These are phyloP conservation scores for Biscogniauxia marginata DNA, from an alignment of 2,329 filamentous ascomycete species.

Conservation along the genomic window DNA sequence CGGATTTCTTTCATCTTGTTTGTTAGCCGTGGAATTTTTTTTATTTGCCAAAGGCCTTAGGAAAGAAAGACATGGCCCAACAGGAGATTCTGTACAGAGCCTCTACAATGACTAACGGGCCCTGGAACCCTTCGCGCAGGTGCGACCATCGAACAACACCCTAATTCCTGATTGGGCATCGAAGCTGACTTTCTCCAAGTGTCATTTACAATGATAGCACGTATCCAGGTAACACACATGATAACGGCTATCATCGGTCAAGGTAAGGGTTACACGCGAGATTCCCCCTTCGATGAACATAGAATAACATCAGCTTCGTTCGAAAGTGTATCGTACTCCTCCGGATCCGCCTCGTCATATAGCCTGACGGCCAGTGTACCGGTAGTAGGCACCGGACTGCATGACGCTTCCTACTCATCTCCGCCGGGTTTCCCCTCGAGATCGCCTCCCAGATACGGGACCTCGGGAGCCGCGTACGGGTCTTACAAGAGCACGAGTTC, in stretches of 20 bases:
- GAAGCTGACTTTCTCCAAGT: slow-evolving; percentile 31
- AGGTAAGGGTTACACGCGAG: slow-evolving; percentile 31
- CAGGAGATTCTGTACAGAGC: slow-evolving; percentile 48
- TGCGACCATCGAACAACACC: slow-evolving; percentile 38
- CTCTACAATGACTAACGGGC: slow-evolving; percentile 45
- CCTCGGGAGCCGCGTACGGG: slow-evolving; percentile 29
- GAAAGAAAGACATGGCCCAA: slow-evolving; percentile 22
- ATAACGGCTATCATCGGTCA: slow-evolving; percentile 30
- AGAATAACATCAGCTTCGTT: slow-evolving; percentile 35
- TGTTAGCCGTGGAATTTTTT: slow-evolving; percentile 15
- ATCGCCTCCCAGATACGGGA: slow-evolving; percentile 39
- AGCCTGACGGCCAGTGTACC: slow-evolving; percentile 34
- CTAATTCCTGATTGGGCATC: slow-evolving; percentile 16
- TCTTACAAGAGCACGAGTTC: slow-evolving; percentile 43
- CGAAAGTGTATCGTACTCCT: slow-evolving; percentile 45
- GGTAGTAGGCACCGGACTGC: slow-evolving; percentile 35
- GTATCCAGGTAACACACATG: slow-evolving; percentile 25
- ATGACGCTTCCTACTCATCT: slow-evolving; percentile 40
- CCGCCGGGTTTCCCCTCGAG: slow-evolving; percentile 43
- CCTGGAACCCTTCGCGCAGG: slow-evolving; percentile 53
- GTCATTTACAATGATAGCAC: slow-evolving; percentile 31
- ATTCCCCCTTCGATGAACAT: slow-evolving; percentile 17
- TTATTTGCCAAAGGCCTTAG: slow-evolving; percentile 13
- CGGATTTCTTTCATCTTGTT: slow-evolving; percentile 14
- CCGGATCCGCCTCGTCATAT: slow-evolving; percentile 34